Conservation (phyloP, 306 rosid genomes). For the Dryas drummondii region DNA sequence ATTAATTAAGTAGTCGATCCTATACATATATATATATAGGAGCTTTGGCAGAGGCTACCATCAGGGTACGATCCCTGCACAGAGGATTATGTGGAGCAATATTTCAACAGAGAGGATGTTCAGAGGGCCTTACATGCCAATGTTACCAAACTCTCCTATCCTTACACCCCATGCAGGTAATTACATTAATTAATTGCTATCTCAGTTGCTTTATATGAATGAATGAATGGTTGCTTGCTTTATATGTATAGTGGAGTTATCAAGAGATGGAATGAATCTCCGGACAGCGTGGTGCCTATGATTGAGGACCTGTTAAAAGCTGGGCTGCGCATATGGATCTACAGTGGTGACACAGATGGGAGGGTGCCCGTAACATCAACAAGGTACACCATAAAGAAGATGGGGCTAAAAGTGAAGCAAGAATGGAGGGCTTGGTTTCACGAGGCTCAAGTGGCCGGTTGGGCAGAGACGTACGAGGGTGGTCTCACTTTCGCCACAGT, state of each 20-base stretch:
- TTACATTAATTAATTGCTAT: too few relatives aligned
- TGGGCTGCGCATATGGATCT: constrained; percentile 70
- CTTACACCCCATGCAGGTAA: constrained; percentile 64
- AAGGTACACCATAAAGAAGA: constrained; percentile 51
- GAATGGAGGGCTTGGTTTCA: constrained; percentile 67
- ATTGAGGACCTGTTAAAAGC: constrained; percentile 45
- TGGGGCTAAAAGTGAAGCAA: constrained; percentile 38
- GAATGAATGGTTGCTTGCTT: too few relatives aligned
- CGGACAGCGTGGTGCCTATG: constrained; percentile 45
- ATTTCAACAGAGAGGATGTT: constrained; percentile 58
- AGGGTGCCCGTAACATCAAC: constrained; percentile 67
- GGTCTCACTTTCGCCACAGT: constrained; percentile 59
- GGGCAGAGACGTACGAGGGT: constrained; percentile 51
- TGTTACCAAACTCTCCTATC: constrained; percentile 47
- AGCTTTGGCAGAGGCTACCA: constrained; percentile 49
- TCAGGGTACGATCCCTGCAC: constrained; percentile 67
- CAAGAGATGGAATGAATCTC: constrained; percentile 45
- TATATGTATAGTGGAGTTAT: constrained; percentile 38
- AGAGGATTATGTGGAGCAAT: constrained; percentile 37
- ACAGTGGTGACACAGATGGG: constrained; percentile 71
- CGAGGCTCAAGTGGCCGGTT: constrained; percentile 52
- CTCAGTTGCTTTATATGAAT: too few relatives aligned
- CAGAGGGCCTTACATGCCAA: constrained; percentile 66
- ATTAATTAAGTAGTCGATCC: too few relatives aligned
- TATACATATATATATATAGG: constrained; percentile 21